Evolutionary conservation across 2,329 filamentous ascomycete species (phyloP), one percentile per base, ranked within the genome.

Genomic region (Endoconidiophora polonica): DNA sequence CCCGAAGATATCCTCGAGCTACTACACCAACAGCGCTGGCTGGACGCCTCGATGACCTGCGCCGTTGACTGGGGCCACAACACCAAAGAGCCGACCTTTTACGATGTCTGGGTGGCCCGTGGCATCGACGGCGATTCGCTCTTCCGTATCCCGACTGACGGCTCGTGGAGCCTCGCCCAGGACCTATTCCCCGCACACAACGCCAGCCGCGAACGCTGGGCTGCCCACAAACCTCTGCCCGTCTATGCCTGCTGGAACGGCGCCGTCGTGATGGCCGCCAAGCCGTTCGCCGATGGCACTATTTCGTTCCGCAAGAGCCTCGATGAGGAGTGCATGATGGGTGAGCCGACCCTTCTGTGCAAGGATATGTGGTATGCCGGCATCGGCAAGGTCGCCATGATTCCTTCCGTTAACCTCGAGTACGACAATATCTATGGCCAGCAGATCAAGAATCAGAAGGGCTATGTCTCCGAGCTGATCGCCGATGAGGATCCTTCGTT

Each of bases 221-320:
- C 54, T 0, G 53, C 54, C 0, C 58, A 62, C 22, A 59, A 61
- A n/a, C 73, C 76, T 1, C 72, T 78, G 53, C 76, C 78, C 57
- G 75, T 77, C 0, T 79, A 75, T 52, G 59, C 73, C 1, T 79
- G 76, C 58, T 79, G 76, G 75, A 77, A 78, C 52, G 76, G 76
- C 2, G 72, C 69, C 0, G 65, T 65, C 0, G 67, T 66, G 0
- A 68, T 78, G 47, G 62, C 61, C 0, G 73, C 72, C 0, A 60
- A 61, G 39, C 71, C 73, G 0, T 57, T 78, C 6, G 52, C 74
- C 3, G 60, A 66, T 12, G 56, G 61, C 0, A 62, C 61, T 7
- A 58, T 77, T 2, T 54, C 58, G 4, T 78, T 78, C 56, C 65
- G 75, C 1, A 56, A 60, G 14, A 56, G 54, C 1, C 50, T 51